A percentile compares a stretch with the other conserved stretches of the same genome.
Evolutionary conservation across 371 early-diverging fungal species (phyloP).

Genomic region (Mortierella sp.): DNA sequence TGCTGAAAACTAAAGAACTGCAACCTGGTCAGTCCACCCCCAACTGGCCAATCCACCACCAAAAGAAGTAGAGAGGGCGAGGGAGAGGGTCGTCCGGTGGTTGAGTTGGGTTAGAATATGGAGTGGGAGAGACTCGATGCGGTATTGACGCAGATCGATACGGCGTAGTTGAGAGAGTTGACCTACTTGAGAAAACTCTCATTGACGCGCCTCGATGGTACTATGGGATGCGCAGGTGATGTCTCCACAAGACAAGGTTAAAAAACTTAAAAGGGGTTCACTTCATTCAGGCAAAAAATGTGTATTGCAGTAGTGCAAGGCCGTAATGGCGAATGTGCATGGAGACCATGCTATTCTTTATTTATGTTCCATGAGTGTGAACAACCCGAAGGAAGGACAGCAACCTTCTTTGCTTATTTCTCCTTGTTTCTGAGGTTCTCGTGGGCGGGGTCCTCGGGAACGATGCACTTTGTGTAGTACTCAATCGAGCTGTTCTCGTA

Average conservation of each 20-base stretch:
- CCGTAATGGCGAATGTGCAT: no score
- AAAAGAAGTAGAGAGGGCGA: neutral
- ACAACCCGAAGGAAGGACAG: neutral
- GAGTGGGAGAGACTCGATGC: neutral
- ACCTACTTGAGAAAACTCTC: neutral
- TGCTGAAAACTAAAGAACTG: neutral
- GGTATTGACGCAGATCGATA: neutral
- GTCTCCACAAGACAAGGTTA: neutral
- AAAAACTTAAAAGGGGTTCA: no score
- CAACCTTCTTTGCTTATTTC: neutral
- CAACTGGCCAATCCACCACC: neutral
- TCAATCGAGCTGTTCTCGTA: constrained; percentile 15
- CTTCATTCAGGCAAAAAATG: neutral
- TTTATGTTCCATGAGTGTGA: neutral
- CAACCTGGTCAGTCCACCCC: neutral
- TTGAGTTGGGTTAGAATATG: neutral
- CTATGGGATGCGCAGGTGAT: neutral
- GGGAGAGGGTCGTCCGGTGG: neutral
- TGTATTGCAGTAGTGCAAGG: neutral
- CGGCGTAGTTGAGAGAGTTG: neutral
- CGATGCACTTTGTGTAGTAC: constrained; percentile 17
- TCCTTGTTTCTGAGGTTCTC: no score
- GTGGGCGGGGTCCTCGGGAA: neutral
- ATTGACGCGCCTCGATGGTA: neutral
- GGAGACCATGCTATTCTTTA: no score